These are phyloP conservation scores for Leucosporidium yakuticum DNA, from an alignment of 768 basidiomycete genomes.

Conservation along the genomic window DNA sequence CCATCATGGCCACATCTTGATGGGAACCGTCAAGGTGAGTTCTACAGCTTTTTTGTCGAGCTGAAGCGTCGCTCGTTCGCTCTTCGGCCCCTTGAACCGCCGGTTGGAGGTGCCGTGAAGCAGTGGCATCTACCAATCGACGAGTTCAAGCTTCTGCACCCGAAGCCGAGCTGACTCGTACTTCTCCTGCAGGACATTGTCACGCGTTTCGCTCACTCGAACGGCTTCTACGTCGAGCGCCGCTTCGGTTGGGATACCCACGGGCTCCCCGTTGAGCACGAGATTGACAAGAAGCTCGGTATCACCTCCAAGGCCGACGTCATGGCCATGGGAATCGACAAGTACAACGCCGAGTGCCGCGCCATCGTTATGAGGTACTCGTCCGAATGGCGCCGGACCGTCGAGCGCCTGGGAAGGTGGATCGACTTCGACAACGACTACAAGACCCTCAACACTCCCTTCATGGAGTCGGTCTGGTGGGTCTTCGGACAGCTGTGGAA, in stretches of 20 bases:
- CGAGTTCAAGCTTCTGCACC: conserved; percentile 10
- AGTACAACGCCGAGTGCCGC: conserved; percentile 94
- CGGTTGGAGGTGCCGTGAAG: background rate
- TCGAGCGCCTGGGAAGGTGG: conserved; percentile 98
- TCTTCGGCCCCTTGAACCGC: no score
- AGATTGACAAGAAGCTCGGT: conserved; percentile 92
- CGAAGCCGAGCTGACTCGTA: background rate
- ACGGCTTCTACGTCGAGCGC: conserved; percentile 83
- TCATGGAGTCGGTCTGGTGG: conserved; percentile 99
- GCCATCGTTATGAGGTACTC: conserved; percentile 96
- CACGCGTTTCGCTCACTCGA: conserved; percentile 88
- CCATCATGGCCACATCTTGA: conserved; percentile 30
- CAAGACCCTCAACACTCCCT: conserved; percentile 85
- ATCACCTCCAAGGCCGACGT: conserved; percentile 93
- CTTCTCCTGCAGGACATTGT: conserved; percentile 76
- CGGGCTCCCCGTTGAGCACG: conserved; percentile 96
- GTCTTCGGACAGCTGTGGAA: conserved; percentile 91
- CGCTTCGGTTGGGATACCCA: conserved; percentile 99
- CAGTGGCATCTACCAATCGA: background rate
- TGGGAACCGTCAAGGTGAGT: conserved; percentile 80
- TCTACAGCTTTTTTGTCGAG: background rate
- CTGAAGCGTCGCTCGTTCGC: no score
- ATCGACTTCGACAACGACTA: conserved; percentile 99
- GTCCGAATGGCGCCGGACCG: conserved; percentile 85
- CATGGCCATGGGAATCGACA: conserved; percentile 88